These are phyloP conservation scores for Hamiltosporidium tvaerminnensis DNA, from an alignment of 371 early-diverging fungal species.

Conservation along the genomic window DNA sequence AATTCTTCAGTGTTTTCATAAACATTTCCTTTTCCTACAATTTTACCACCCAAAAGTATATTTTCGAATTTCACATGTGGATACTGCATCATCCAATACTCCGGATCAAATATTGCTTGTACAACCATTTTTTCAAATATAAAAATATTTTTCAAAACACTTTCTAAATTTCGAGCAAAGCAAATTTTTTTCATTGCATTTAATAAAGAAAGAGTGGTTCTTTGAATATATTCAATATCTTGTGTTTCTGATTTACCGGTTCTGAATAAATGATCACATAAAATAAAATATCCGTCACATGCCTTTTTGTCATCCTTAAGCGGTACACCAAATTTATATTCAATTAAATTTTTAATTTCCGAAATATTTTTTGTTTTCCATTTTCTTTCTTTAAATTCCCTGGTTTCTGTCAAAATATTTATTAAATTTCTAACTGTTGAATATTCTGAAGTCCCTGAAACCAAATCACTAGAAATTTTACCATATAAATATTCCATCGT, in stretches of 20 bases:
- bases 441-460: too few relatives aligned
- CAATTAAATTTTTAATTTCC: constrained; percentile 11
- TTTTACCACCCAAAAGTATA: constrained; percentile 25
- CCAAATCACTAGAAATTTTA: constrained; percentile 3
- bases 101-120: constrained; percentile 42
- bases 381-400: constrained; percentile 19
- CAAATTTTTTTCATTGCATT: constrained; percentile 22
- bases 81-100: constrained; percentile 41
- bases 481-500: constrained; percentile 40
- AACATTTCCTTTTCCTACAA: constrained; percentile 14
- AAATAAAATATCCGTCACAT: constrained; percentile 19
- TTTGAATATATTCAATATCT: constrained; percentile 20
- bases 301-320: constrained; percentile 14
- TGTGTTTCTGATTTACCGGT: constrained; percentile 2
- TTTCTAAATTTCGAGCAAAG: constrained; percentile 4
- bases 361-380: constrained; percentile 11
- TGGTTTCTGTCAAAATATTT: constrained; percentile 14
- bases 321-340: constrained; percentile 25
- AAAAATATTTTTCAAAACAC: constrained; percentile 13
- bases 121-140: constrained; percentile 38
- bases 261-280: constrained; percentile 31
- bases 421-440: constrained; percentile 11
- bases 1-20: neutral
- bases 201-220: constrained; percentile 9
- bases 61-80: constrained; percentile 24